Percentiles rank a stretch among this genome's conserved stretches.
Evolutionary conservation across 768 basidiomycete genomes (phyloP).

Genomic region (Myochromella boudieri): DNA sequence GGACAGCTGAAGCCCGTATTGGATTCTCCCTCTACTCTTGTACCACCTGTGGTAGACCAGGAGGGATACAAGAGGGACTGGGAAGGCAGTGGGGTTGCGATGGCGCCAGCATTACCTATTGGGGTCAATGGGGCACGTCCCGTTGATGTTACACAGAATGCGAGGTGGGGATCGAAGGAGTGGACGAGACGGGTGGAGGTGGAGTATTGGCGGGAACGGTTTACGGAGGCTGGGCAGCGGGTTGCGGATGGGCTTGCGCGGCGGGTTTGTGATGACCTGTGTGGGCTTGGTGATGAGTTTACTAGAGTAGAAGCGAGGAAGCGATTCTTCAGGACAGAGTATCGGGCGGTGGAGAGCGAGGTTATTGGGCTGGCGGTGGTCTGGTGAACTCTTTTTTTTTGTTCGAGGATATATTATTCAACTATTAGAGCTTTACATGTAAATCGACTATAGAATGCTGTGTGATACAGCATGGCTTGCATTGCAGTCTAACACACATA

Average conservation of each 20-base stretch:
- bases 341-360: constrained; percentile 85
- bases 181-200: constrained; percentile 83
- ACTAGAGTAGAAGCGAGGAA: constrained; percentile 42
- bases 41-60: constrained; percentile 37
- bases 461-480: no score
- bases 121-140: neutral
- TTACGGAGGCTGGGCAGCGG: constrained; percentile 2
- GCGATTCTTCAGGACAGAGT: constrained; percentile 71
- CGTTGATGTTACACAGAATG: constrained; percentile 34
- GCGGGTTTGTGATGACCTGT: constrained; percentile 30
- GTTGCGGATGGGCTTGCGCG: constrained; percentile 36
- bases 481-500: no score
- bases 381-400: no score
- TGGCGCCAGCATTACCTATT: constrained; percentile 14
- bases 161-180: constrained; percentile 80
- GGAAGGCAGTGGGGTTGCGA: constrained; percentile 51
- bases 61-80: constrained; percentile 71
- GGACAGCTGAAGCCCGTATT: constrained; percentile 67
- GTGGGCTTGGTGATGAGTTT: constrained; percentile 31
- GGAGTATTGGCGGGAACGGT: constrained; percentile 67
- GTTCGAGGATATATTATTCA: no score
- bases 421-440: no score
- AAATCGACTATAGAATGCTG: no score
- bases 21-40: neutral
- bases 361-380: constrained; percentile 75